Base-by-base conservation (phyloP, 768 basidiomycete species). In the Leccinum variicolor region DNA sequence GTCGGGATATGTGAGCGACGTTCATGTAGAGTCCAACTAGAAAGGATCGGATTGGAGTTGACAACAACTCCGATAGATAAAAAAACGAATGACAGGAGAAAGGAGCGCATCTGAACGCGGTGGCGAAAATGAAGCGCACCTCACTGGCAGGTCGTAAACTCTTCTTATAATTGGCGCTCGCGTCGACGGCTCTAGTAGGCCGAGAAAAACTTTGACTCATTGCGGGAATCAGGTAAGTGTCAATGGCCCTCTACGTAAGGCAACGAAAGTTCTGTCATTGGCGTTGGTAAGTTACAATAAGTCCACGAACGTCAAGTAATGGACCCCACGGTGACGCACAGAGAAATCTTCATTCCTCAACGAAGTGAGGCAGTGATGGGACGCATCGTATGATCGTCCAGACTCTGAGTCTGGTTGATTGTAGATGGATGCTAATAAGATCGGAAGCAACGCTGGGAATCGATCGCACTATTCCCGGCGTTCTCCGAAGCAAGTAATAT, bases 1-100 rank as follows among this genome's bases (percentile, higher is more conserved):
- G 61, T 36, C 2, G 81, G 81, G 23, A 70, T 60, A 28, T 65
- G 53, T 10, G 73, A 65, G 17, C 81, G 77, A 5, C 52, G 59
- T 15, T 68, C 67, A 15, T 68, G 67, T 1, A 56, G 15, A 9
- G 39, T 28, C 43, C 33, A 58, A 4, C 19, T 63, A 19, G 68
- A 58, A 14, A 52, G 17, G 7, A 50, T 5, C 2, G 60, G 56
- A 25, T 59, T 36, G 1, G 65, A 47, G 17, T 13, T 57, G 10
- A 45, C 57, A 19, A 36, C 54, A n/a, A 69, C 39, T 28, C 59
- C 59, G 9, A 68, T 59, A 11, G 60, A 60, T 14, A 69, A 47
- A 1, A 65, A 61, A 68, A 65, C 34, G 63, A 65, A 46, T n/a
- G 67, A 36, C 34, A 65, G 61, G 46, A 65, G 11, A 52, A 70